These are phyloP conservation scores for Inonotus hispidus DNA, from an alignment of 1,284 basidiomycete species.

Conservation along the genomic window DNA sequence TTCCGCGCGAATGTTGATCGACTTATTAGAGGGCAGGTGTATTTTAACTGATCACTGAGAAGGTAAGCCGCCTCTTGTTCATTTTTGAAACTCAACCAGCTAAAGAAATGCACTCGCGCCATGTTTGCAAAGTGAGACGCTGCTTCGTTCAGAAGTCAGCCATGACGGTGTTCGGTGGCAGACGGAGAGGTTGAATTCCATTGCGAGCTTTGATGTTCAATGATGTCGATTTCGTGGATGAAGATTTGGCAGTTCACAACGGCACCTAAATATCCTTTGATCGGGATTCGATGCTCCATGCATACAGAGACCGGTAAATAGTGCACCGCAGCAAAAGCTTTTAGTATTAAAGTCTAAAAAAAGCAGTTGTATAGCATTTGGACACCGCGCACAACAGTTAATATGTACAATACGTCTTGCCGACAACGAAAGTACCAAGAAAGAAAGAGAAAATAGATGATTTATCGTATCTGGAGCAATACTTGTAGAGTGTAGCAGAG, in stretches of 20 bases:
- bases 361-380: not conserved
- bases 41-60: conserved; percentile 34
- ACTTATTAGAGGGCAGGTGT: conserved; percentile 61
- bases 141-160: not conserved
- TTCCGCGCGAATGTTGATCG: conserved; percentile 81
- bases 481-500: not conserved
- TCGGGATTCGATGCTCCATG: too few relatives aligned
- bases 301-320: too few relatives aligned
- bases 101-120: not conserved
- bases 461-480: not conserved
- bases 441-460: not conserved
- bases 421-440: not conserved
- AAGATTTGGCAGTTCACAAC: too few relatives aligned
- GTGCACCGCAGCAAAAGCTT: too few relatives aligned
- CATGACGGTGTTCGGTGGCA: too few relatives aligned
- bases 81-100: not conserved
- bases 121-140: not conserved
- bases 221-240: too few relatives aligned
- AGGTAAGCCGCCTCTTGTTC: not conserved
- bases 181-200: too few relatives aligned
- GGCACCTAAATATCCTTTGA: too few relatives aligned
- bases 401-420: not conserved
- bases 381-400: not conserved
- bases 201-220: too few relatives aligned
- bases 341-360: not conserved